These are phyloP conservation scores for Phlebiopsis flavidoalba DNA, from an alignment of 768 basidiomycete genomes.

Conservation along the genomic window DNA sequence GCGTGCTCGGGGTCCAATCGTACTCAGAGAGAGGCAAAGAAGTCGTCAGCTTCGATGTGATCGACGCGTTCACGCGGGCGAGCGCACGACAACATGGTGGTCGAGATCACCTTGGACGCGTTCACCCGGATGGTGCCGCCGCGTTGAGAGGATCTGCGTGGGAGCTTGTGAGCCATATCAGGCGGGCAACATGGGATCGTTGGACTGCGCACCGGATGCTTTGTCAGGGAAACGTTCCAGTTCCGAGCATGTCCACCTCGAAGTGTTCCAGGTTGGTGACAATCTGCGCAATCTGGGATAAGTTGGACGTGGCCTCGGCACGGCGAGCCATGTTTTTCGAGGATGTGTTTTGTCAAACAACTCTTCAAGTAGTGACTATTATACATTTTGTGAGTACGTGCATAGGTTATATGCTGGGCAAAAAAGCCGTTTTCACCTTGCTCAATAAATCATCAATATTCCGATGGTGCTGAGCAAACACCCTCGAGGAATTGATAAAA, in stretches of 20 bases:
- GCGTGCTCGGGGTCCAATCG: conserved; percentile 77
- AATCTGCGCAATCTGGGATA: conserved; percentile 91
- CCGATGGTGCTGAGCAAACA: conserved; percentile 82
- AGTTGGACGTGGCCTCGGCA: conserved; percentile 67
- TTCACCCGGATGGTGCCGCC: conserved; percentile 75
- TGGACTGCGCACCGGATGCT: conserved; percentile 57
- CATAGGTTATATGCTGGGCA: neutral
- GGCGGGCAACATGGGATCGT: neutral
- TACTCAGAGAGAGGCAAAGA: conserved; percentile 95
- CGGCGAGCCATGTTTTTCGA: conserved; percentile 70
- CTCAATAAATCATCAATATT: conserved; percentile 89
- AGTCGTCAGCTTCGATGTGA: conserved; percentile 89
- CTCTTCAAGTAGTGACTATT: conserved; percentile 80
- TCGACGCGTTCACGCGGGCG: conserved; percentile 72
- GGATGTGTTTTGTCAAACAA: conserved; percentile 74
- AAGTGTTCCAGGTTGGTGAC: conserved; percentile 93
- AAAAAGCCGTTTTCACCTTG: conserved; percentile 58
- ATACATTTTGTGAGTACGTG: neutral
- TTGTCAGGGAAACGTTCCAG: conserved; percentile 80
- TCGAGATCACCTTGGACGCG: conserved; percentile 59
- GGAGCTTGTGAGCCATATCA: neutral
- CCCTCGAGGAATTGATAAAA: conserved; percentile 98
- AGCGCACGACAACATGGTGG: conserved; percentile 66
- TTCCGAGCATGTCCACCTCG: conserved; percentile 75
- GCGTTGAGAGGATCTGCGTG: conserved; percentile 67